Conservation (phyloP, 805 yeast species). For the Saccharomyces jurei region DNA sequence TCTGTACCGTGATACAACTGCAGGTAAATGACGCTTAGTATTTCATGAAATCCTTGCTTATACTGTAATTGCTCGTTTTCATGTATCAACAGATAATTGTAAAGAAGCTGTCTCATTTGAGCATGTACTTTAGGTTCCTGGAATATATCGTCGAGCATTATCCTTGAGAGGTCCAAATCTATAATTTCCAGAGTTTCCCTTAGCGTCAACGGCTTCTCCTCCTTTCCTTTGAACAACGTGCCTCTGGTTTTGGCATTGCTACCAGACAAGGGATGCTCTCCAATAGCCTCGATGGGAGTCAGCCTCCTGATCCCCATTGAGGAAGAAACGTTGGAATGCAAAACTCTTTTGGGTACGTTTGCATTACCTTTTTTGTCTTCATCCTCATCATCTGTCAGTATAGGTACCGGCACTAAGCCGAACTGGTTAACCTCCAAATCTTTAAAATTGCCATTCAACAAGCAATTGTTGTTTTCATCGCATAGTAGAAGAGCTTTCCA, state of each 20-base stretch:
- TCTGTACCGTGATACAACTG: slow-evolving; percentile 13
- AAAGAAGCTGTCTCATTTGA: slow-evolving; percentile 21
- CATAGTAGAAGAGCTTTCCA: slow-evolving; percentile 24
- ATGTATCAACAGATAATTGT: slow-evolving; percentile 14
- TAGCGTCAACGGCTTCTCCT: neutral
- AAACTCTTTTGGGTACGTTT: neutral
- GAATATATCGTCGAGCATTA: slow-evolving; percentile 21
- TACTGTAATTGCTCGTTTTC: slow-evolving; percentile 9
- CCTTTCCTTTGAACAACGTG: neutral
- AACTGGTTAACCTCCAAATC: neutral
- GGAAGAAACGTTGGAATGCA: neutral
- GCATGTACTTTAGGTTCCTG: slow-evolving; percentile 12
- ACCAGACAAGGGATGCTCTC: slow-evolving; percentile 4
- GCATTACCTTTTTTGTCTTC: slow-evolving; percentile 1
- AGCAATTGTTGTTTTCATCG: slow-evolving; percentile 6
- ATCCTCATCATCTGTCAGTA: slow-evolving; percentile 6
- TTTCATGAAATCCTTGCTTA: slow-evolving; percentile 30
- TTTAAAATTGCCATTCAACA: slow-evolving; percentile 1
- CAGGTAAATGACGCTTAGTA: slow-evolving; percentile 23
- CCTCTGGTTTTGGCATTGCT: neutral
- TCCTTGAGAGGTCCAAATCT: slow-evolving; percentile 24
- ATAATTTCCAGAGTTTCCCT: slow-evolving; percentile 18
- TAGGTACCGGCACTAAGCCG: slow-evolving; percentile 12
- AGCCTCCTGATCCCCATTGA: slow-evolving; percentile 16
- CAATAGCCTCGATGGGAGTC: slow-evolving; percentile 14